Base-by-base conservation (phyloP, 1,284 basidiomycete genomes). In the Albatrellus sp. region DNA sequence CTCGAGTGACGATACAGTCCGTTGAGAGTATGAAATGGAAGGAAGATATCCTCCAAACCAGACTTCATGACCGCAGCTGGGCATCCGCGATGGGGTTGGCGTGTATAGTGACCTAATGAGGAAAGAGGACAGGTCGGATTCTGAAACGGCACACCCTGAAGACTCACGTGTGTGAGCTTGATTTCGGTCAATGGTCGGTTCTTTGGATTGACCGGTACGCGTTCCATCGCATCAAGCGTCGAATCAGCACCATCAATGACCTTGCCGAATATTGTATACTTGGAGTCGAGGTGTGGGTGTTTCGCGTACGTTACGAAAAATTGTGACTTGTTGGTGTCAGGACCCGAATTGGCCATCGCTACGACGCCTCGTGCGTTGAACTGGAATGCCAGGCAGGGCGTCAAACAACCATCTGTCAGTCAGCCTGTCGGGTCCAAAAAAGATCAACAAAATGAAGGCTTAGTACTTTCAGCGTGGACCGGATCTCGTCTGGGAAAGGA, bases 321-420 rank as follows among this genome's bases (percentile, higher is more conserved):
- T 64, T 94, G 84, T 2, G 89, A 90, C 64, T 94, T 96, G 68
- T 96, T 97, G 16, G 86, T 82, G 61, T 94, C 87, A 17, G 85
- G 84, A 0, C 93, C 93, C 3, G 86, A 83, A 61, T 97, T 97
- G 43, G 92, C 93, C 90, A 97, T 96, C 19, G 92, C 92, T n/a
- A 96, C 80, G 51, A 96, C 75, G 14, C 92, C 92, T 51, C 93
- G 78, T 44, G 79, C 70, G 63, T 96, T 96, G 69, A 98, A 97
- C 90, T 93, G 16, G n/a, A n/a, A n/a, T n/a, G 38, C 11, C 14
- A 4, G 43, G 37, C 35, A 46, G 46, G 34, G 37, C 34, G 43
- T 28, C 31, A 29, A 12, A 36, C 19, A 19, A 29, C 5, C 12
- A 31, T 17, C 20, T 20, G 29, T 20, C 24, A 35, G 48, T 50